Base-by-base conservation (phyloP, 306 rosid genomes). In the Vigna unguiculata region DNA sequence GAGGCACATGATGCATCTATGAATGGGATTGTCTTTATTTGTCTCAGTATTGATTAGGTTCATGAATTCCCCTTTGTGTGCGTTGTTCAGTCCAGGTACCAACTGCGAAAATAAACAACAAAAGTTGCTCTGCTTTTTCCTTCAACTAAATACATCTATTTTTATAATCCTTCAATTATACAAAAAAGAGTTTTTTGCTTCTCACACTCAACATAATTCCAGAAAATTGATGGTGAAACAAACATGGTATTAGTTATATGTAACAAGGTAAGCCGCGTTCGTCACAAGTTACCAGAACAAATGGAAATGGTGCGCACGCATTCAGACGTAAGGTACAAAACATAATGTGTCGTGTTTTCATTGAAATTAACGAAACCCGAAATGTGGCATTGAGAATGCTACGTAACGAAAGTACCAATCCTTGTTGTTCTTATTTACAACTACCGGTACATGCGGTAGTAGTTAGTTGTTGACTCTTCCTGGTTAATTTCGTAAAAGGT, bases 1-100 rank as follows among this genome's bases (percentile, higher is more conserved):
- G 15, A 10, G 4, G 3, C 9, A 68, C 47, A 59, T 59, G 52
- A 65, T 61, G 57, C 77, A 22, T 28, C 15, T 20, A 11, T 13
- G 40, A 72, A 72, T 41, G 57, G 78, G 24, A 16, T n/a, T 59
- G 69, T 59, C 24, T 51, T 16, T 48, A 46, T 34, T 47, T 48
- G 59, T 17, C 16, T 73, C 13, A 57, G 9, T 46, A 15, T 45
- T 45, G 57, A 46, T 22, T 16, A 48, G 28, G 30, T 45, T 59
- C 30, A 43, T 1, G 52, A 63, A 49, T 5, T n/a, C n/a, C n/a
- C n/a, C n/a, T n/a, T n/a, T 24, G 28, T 24, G 28, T 32, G 36
- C 36, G 36, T 32, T 32, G 36, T 32, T 32, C 36, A 32, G 36
- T 32, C 36, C 36, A 32, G 36, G 36, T 32, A 32, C 1, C 36